These are phyloP conservation scores for Lepidopterella palustris DNA, from an alignment of 495 filamentous ascomycete genomes.

Conservation along the genomic window DNA sequence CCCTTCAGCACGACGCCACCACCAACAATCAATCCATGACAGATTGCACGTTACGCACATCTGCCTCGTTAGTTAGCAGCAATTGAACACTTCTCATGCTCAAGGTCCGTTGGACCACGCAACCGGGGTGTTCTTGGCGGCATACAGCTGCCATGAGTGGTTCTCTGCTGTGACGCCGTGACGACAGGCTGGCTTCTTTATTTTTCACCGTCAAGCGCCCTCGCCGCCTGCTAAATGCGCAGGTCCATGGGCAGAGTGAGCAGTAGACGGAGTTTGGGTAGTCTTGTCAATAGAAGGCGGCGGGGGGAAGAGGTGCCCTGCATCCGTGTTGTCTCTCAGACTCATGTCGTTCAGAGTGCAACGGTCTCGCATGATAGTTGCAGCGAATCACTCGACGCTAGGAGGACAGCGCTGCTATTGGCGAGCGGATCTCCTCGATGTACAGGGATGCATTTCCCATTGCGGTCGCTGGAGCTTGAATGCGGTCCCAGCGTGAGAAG, in stretches of 20 bases:
- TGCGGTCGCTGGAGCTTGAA: neutral
- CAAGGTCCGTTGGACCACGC: neutral
- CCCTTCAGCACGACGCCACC: no score
- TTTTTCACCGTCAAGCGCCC: conserved; percentile 23
- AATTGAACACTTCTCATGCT: no score
- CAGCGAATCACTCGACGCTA: no score
- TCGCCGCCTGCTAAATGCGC: conserved; percentile 14
- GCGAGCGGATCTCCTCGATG: neutral
- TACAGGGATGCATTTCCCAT: neutral
- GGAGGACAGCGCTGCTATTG: neutral
- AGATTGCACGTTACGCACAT: no score
- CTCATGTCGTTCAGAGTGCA: conserved; percentile 2
- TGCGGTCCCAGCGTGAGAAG: neutral
- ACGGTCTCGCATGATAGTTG: neutral
- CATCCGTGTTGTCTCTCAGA: conserved; percentile 13
- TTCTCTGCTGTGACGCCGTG: neutral
- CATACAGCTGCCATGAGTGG: neutral
- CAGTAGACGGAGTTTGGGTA: conserved; percentile 7
- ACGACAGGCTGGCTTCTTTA: conserved; percentile 7
- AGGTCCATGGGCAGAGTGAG: conserved; percentile 2
- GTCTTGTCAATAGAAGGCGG: conserved; percentile 4
- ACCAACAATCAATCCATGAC: no score
- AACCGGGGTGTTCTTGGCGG: neutral
- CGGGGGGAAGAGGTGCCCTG: conserved; percentile 21
- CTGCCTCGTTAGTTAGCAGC: no score